Percentiles rank a stretch among this genome's conserved stretches.
Conservation (phyloP, 2,329 filamentous ascomycete genomes). For the Pseudopyrenochaeta lycopersici region DNA sequence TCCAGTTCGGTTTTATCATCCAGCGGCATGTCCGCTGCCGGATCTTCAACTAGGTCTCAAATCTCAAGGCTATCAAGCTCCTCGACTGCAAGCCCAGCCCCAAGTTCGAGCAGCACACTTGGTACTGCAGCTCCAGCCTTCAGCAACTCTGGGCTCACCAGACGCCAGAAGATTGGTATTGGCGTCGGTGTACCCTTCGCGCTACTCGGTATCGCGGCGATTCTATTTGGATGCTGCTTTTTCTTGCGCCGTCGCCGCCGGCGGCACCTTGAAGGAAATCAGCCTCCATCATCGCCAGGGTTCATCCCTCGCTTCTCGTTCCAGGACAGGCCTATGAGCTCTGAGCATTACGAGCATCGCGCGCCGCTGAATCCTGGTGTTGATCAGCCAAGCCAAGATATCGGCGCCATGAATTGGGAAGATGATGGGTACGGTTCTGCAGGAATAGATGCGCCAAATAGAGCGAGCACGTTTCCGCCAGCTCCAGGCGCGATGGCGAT, state of each 20-base stretch:
- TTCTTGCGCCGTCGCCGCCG: constrained; percentile 35
- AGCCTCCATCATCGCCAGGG: constrained; percentile 45
- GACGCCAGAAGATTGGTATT: constrained; percentile 42
- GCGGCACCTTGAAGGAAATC: constrained; percentile 30
- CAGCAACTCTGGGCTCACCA: constrained; percentile 28
- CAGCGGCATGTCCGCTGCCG: neutral
- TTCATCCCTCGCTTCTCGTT: constrained; percentile 49
- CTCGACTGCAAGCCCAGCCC: constrained; percentile 4
- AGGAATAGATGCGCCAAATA: constrained; percentile 7
- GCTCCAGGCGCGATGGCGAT: constrained; percentile 15
- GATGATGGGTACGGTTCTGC: constrained; percentile 37
- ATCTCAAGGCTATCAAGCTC: constrained; percentile 1
- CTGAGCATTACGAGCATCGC: constrained; percentile 31
- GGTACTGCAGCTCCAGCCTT: constrained; percentile 25
- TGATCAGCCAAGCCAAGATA: constrained; percentile 21
- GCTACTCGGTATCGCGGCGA: constrained; percentile 60
- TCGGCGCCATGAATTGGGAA: constrained; percentile 36
- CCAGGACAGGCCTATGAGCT: constrained; percentile 31
- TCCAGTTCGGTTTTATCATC: constrained; percentile 9
- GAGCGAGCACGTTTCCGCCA: constrained; percentile 11
- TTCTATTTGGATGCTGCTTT: constrained; percentile 36
- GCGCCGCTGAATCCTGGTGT: constrained; percentile 25
- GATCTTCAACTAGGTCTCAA: constrained; percentile 3
- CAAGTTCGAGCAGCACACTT: constrained; percentile 19
- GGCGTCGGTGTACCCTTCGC: constrained; percentile 62